Percentiles rank a stretch among this genome's conserved stretches.
Conservation (phyloP, 2,329 filamentous ascomycete species). For the Podosphaera fusca region DNA sequence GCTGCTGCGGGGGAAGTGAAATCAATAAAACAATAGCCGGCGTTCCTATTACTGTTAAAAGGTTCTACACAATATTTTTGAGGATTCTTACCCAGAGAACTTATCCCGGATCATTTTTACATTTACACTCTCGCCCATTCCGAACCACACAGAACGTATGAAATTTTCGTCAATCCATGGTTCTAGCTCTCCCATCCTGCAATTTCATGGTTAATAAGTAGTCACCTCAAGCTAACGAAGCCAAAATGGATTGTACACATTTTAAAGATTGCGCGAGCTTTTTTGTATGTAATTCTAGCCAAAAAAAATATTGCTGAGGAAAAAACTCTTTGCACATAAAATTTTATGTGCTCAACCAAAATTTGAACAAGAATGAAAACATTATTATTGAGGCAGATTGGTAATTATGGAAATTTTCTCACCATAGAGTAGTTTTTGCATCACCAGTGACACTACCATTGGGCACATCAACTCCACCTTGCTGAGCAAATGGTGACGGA, state of each 20-base stretch:
- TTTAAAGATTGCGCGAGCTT: too few species aligned
- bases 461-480: constrained; percentile 15
- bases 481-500: constrained; percentile 25
- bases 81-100: constrained; percentile 60
- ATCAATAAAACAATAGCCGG: constrained; percentile 96
- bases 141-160: constrained; percentile 76
- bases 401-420: constrained; percentile 9
- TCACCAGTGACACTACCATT: constrained; percentile 22
- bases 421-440: constrained; percentile 33
- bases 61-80: background rate
- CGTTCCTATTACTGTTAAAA: constrained; percentile 38
- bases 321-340: too few species aligned
- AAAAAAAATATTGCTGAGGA: too few species aligned
- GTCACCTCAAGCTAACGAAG: too few species aligned
- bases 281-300: too few species aligned
- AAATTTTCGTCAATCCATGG: constrained; percentile 99
- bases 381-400: too few species aligned
- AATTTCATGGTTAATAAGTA: background rate
- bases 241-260: too few species aligned
- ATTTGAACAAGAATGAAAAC: too few species aligned
- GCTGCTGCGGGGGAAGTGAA: constrained; percentile 67
- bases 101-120: constrained; percentile 99
- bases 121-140: constrained; percentile 83
- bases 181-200: constrained; percentile 96
- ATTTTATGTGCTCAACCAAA: too few species aligned